Percentiles rank a stretch among this genome's conserved stretches.
Evolutionary conservation across 2,329 filamentous ascomycete species (phyloP).

Genomic region (Exophiala sp.): DNA sequence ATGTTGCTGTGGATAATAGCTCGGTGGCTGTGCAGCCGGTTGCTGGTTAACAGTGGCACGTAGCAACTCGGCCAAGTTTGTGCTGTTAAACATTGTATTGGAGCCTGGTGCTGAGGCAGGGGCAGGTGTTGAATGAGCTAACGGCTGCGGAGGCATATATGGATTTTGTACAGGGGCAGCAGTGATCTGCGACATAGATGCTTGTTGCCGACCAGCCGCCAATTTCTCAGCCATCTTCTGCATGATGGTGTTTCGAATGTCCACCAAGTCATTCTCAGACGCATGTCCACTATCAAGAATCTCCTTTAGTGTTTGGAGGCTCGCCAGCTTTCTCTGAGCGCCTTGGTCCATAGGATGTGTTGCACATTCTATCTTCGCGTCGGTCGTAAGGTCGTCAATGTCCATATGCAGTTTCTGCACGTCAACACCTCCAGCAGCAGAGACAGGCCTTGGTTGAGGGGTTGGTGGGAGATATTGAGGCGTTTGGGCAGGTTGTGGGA

Average conservation of each 20-base stretch:
- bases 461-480: constrained; percentile 32
- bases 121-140: constrained; percentile 29
- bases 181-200: constrained; percentile 34
- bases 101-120: constrained; percentile 29
- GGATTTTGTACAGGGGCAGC: constrained; percentile 32
- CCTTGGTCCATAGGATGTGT: constrained; percentile 28
- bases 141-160: constrained; percentile 33
- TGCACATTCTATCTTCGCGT: constrained; percentile 29
- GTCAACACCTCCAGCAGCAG: constrained; percentile 42
- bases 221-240: constrained; percentile 42
- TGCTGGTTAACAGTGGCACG: constrained; percentile 46
- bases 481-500: constrained; percentile 27
- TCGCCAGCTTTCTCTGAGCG: constrained; percentile 26
- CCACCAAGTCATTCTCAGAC: constrained; percentile 24
- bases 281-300: constrained; percentile 27
- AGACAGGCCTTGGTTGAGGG: constrained; percentile 30
- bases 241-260: constrained; percentile 26
- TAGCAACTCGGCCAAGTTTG: constrained; percentile 44
- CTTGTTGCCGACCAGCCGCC: constrained; percentile 38
- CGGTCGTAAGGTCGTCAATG: constrained; percentile 36
- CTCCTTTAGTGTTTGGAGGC: constrained; percentile 29
- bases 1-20: constrained; percentile 14
- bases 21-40: constrained; percentile 36
- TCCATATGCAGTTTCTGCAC: constrained; percentile 77
- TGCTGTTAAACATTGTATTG: constrained; percentile 37